A percentile compares a stretch with the other conserved stretches of the same genome.
phyloP scores from a whole-genome alignment of 179 eudicot genomes.

The Camellia oleifera region DNA sequence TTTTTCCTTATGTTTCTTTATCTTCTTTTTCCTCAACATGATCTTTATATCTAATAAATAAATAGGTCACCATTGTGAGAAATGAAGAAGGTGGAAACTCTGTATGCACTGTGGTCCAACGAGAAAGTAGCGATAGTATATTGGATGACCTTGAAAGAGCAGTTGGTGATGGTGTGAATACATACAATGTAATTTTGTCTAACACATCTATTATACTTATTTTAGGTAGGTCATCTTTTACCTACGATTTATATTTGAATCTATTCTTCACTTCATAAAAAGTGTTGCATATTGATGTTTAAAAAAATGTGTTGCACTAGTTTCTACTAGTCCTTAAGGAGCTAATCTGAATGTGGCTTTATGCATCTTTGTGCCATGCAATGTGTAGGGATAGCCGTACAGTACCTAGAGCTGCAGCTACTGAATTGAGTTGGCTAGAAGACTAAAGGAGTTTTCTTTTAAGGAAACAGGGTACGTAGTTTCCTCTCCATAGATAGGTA shows the following conservation, averaged over 20 bases:
- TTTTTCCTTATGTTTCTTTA: neutral
- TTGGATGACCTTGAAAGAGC: slow-evolving; percentile 99
- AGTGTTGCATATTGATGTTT: neutral
- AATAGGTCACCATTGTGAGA: slow-evolving; percentile 85
- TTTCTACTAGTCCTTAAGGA: neutral
- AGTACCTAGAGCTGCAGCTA: slow-evolving; percentile 96
- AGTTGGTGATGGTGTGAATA: slow-evolving; percentile 94
- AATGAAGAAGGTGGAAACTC: slow-evolving; percentile 97
- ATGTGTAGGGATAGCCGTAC: slow-evolving; percentile 96
- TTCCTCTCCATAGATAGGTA: neutral
- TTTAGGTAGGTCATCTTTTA: neutral
- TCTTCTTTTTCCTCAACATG: neutral
- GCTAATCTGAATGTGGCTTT: neutral
- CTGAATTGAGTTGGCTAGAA: slow-evolving; percentile 95
- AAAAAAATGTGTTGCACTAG: neutral
- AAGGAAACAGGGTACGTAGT: slow-evolving; percentile 79
- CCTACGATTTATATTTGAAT: neutral
- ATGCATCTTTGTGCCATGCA: slow-evolving; percentile 44
- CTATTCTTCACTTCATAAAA: neutral
- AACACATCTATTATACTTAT: neutral
- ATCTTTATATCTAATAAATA: slow-evolving; percentile 1
- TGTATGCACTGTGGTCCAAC: slow-evolving; percentile 71
- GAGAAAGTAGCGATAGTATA: slow-evolving; percentile 97
- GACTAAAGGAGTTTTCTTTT: slow-evolving; percentile 81
- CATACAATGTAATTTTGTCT: slow-evolving; percentile 62